Base-by-base conservation (phyloP, 139 green algal genomes). In the Microglena sp. region DNA sequence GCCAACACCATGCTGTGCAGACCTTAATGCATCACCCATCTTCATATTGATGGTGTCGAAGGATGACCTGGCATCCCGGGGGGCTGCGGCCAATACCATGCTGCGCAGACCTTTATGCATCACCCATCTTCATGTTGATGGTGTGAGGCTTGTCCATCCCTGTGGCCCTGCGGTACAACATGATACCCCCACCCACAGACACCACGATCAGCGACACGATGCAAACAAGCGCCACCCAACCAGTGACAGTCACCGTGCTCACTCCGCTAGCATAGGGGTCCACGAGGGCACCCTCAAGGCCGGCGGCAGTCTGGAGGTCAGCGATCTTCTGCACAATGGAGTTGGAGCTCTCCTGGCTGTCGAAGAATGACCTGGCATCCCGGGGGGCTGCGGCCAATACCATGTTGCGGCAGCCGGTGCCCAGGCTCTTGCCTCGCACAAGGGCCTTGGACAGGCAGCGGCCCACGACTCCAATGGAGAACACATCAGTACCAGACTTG, bases 401-500 rank as follows among this genome's bases (percentile, higher is more conserved):
- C n/a, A n/a, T n/a, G n/a, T n/a, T n/a, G n/a, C n/a, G n/a, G n/a
- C n/a, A n/a, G n/a, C n/a, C n/a, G n/a, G n/a, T n/a, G n/a, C n/a
- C 64, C 54, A 81, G 56, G 4, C 43, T 31, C 55, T 74, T 66
- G 44, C 70, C 67, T 54, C 78, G 61, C n/a, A 84, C 81, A 53
- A 90, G 60, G 1, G 81, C 56, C 45, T 89, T 86, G 32, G 75
- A 78, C 4, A 96, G 80, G 78, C 89, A 96, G 30, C 81, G 77
- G 26, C 87, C 87, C 2, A 90, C 87, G 15, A 71, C 72, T 7
- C 86, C 89, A 36, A 86, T 82, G 3, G 69, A 83, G 76, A 83
- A 87, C 33, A 81, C 64, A n/a, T n/a, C n/a, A 33, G 78, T 76
- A 18, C 77, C 71, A 5, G 76, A 72, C 24, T 61, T 60, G 46